Evolutionary conservation across 805 yeast species (phyloP).

Genomic region (Myxozyma sirexii): DNA sequence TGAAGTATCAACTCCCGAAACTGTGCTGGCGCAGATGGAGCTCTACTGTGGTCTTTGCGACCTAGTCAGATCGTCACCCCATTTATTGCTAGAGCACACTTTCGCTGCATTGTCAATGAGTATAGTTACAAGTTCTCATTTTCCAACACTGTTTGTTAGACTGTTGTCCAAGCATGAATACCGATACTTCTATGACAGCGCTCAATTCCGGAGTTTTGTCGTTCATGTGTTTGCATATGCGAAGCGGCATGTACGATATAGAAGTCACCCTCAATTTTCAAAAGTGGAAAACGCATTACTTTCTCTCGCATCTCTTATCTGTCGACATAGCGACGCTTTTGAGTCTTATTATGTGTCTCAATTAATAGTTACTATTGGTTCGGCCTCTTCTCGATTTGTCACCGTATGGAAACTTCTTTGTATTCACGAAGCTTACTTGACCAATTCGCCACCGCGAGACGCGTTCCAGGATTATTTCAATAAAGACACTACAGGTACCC

Average conservation of each 20-base stretch:
- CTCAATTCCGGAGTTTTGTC: slow-evolving; percentile 2
- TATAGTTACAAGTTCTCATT: background rate
- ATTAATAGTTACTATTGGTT: slow-evolving; percentile 2
- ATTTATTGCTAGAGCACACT: slow-evolving; percentile 6
- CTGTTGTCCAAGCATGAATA: background rate
- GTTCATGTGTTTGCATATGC: slow-evolving; percentile 4
- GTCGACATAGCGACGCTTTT: slow-evolving; percentile 2
- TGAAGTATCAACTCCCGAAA: slow-evolving; percentile 12
- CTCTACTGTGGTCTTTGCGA: slow-evolving; percentile 4
- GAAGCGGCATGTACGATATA: slow-evolving; percentile 1
- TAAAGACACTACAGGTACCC: background rate
- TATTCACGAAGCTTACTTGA: slow-evolving; percentile 8
- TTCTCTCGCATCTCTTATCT: slow-evolving; percentile 2
- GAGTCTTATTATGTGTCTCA: background rate
- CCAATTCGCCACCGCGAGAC: background rate
- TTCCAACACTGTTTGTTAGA: background rate
- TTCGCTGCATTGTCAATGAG: background rate
- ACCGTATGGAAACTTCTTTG: slow-evolving; percentile 18
- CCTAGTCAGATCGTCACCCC: slow-evolving; percentile 11
- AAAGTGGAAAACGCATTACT: background rate
- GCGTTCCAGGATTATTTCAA: background rate
- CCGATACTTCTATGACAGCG: background rate
- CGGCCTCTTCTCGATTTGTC: slow-evolving; percentile 4
- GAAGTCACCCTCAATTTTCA: slow-evolving; percentile 7
- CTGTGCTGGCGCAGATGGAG: slow-evolving; percentile 7